Conservation (phyloP, 2,329 filamentous ascomycete genomes). For the Diaporthe caulivora region DNA sequence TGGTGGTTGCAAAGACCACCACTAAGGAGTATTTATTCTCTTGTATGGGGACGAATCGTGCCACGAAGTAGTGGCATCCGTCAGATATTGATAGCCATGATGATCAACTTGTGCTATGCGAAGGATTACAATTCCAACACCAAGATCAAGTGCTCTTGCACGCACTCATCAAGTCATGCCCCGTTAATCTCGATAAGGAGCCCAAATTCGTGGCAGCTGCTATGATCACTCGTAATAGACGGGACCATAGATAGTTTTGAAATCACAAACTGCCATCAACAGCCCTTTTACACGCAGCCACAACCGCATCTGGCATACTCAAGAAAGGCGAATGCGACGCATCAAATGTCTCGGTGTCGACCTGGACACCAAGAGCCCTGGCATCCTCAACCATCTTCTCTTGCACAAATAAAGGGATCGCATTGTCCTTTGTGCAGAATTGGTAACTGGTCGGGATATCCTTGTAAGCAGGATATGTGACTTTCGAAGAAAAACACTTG, state of each 20-base stretch:
- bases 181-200: too few relatives aligned
- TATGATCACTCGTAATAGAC: not conserved
- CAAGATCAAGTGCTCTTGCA: too few relatives aligned
- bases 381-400: constrained; percentile 18
- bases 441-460: constrained; percentile 19
- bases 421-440: constrained; percentile 25
- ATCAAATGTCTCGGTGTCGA: constrained; percentile 7
- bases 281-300: not conserved
- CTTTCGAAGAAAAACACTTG: not conserved
- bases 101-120: too few relatives aligned
- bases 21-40: too few relatives aligned
- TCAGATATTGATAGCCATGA: too few relatives aligned
- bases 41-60: too few relatives aligned
- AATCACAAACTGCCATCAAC: not conserved
- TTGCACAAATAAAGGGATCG: not conserved
- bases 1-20: too few relatives aligned
- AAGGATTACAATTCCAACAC: too few relatives aligned
- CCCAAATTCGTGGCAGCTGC: not conserved
- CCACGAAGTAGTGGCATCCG: too few relatives aligned
- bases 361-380: not conserved
- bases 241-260: not conserved
- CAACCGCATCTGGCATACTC: constrained; percentile 27
- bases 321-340: constrained; percentile 30
- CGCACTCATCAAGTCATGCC: too few relatives aligned
- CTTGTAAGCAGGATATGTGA: constrained; percentile 27